Conservation (phyloP, 805 yeast species). For the Tetrapisispora nanseiensis region DNA sequence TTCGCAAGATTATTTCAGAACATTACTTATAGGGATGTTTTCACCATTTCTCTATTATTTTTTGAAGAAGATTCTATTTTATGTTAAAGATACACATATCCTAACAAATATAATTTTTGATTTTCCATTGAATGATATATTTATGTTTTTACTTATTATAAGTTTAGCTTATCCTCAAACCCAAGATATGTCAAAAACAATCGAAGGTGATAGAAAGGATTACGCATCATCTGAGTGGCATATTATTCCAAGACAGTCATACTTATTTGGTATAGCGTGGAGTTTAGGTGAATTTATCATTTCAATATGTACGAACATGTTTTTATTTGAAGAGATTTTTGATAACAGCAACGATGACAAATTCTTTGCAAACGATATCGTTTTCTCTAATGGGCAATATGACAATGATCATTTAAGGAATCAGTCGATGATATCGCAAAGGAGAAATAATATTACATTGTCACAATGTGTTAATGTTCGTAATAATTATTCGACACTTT, state of each 20-base stretch:
- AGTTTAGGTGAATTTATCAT: constrained; percentile 28
- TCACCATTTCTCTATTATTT: constrained; percentile 29
- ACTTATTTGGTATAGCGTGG: constrained; percentile 32
- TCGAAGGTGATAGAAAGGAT: constrained; percentile 1
- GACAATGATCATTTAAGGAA: neutral
- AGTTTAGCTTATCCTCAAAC: constrained; percentile 35
- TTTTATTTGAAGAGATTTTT: constrained; percentile 19
- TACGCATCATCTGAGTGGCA: constrained; percentile 27
- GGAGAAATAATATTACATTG: constrained; percentile 27
- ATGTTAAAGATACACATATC: constrained; percentile 22
- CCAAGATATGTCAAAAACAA: constrained; percentile 12
- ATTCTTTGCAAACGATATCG: neutral
- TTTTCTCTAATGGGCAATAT: neutral
- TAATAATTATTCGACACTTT: constrained; percentile 27
- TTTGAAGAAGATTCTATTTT: constrained; percentile 23
- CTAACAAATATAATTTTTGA: constrained; percentile 25
- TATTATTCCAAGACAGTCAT: constrained; percentile 33
- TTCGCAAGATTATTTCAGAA: constrained; percentile 33
- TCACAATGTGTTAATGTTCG: constrained; percentile 32
- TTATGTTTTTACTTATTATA: constrained; percentile 29
- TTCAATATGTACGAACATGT: constrained; percentile 19
- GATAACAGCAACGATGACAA: neutral
- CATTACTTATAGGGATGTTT: constrained; percentile 28
- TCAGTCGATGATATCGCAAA: neutral
- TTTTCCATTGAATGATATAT: constrained; percentile 29